Evolutionary conservation across 208 protist species (phyloP).

Genomic region (Phytomonas sp.): DNA sequence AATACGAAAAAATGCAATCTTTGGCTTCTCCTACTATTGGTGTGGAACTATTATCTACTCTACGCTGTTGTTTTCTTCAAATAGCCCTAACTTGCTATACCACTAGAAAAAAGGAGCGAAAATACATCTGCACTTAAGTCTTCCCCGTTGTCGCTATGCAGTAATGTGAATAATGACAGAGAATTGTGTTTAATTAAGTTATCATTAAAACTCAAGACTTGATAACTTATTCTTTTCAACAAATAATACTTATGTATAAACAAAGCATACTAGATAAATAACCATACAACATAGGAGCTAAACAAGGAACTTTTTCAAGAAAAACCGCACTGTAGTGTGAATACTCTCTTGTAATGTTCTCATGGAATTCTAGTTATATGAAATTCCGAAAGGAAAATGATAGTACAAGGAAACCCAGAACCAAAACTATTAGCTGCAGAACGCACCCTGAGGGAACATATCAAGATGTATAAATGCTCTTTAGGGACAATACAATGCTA

Average conservation of each 20-base stretch:
- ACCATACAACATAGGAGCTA: background rate
- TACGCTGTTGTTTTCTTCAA: background rate
- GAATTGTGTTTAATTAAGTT: background rate
- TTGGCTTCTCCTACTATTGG: background rate
- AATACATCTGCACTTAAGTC: background rate
- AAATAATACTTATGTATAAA: constrained; percentile 5
- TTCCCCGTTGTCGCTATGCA: background rate
- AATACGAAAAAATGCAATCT: background rate
- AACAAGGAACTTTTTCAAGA: background rate
- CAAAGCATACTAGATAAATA: background rate
- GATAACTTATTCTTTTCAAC: constrained; percentile 3
- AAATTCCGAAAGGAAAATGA: background rate
- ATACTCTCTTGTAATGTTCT: background rate
- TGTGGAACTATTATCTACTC: background rate
- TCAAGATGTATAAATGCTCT: background rate
- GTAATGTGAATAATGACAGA: background rate
- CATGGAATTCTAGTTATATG: background rate
- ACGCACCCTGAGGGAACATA: background rate
- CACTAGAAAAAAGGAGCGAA: constrained; percentile 1
- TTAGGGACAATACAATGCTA: background rate
- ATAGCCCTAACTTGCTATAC: background rate
- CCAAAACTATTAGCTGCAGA: background rate
- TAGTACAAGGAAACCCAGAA: background rate
- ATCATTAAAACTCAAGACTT: background rate
- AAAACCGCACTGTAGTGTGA: background rate